These are phyloP conservation scores for Cladophialophora immunda DNA, from an alignment of 2,329 filamentous ascomycete genomes.

Conservation along the genomic window DNA sequence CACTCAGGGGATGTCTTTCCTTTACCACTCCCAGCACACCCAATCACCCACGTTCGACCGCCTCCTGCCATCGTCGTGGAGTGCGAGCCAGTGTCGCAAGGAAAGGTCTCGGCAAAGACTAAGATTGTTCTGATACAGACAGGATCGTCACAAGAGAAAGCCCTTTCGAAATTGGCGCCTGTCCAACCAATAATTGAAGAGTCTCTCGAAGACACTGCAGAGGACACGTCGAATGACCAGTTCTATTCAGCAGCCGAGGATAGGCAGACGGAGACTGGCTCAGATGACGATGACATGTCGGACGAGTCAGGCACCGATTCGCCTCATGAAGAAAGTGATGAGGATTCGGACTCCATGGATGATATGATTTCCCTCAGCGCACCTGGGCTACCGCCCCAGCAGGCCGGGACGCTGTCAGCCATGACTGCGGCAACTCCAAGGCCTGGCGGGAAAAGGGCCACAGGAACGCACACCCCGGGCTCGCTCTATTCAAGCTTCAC, in stretches of 20 bases:
- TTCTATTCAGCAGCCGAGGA: constrained; percentile 95
- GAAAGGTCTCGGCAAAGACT: constrained; percentile 77
- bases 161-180: constrained; percentile 56
- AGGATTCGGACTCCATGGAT: constrained; percentile 84
- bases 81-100: constrained; percentile 95
- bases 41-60: constrained; percentile 83
- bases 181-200: constrained; percentile 66
- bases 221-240: constrained; percentile 87
- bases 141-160: constrained; percentile 52
- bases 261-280: constrained; percentile 55
- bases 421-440: constrained; percentile 83
- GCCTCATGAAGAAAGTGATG: constrained; percentile 67
- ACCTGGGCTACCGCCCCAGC: constrained; percentile 78
- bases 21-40: constrained; percentile 77
- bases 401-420: constrained; percentile 80
- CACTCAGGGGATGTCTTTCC: constrained; percentile 86
- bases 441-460: constrained; percentile 73
- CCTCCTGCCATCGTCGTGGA: constrained; percentile 87
- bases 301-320: constrained; percentile 69
- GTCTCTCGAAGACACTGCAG: constrained; percentile 67
- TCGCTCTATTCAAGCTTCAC: constrained; percentile 92
- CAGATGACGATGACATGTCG: constrained; percentile 62
- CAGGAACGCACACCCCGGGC: constrained; percentile 81
- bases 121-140: constrained; percentile 79
- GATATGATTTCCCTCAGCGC: constrained; percentile 91